Conservation (phyloP, 805 yeast genomes). For the Saccharomycopsis fermentans region DNA sequence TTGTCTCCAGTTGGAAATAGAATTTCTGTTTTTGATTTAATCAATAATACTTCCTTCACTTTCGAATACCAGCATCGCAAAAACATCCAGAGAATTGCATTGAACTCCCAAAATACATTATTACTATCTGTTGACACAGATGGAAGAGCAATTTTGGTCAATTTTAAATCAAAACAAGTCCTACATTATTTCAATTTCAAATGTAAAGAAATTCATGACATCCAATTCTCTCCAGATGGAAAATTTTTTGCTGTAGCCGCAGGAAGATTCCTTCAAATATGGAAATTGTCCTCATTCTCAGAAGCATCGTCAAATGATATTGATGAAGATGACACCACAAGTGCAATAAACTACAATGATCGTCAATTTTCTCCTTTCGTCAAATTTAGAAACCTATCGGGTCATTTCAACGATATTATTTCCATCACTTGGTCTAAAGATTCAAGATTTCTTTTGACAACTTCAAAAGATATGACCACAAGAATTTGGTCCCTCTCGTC, state of each 20-base stretch:
- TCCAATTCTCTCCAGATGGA: constrained; percentile 86
- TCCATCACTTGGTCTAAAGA: constrained; percentile 85
- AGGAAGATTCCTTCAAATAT: constrained; percentile 76
- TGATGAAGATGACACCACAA: constrained; percentile 17
- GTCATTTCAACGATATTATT: constrained; percentile 77
- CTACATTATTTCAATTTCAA: constrained; percentile 91
- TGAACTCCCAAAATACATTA: constrained; percentile 74
- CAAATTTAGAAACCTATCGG: constrained; percentile 81
- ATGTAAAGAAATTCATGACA: constrained; percentile 51
- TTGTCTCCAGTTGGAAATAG: constrained; percentile 93
- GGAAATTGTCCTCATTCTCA: constrained; percentile 67
- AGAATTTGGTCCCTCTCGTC: constrained; percentile 69
- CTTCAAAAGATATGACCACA: constrained; percentile 86
- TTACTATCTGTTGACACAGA: constrained; percentile 78
- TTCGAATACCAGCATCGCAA: constrained; percentile 89
- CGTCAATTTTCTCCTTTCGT: constrained; percentile 95
- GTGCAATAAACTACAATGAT: constrained; percentile 50
- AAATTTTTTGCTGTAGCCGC: constrained; percentile 75
- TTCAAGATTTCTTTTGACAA: constrained; percentile 75
- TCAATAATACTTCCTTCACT: constrained; percentile 78
- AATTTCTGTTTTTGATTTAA: constrained; percentile 77
- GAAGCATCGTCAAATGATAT: neutral
- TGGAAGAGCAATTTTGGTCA: constrained; percentile 88
- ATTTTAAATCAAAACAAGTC: constrained; percentile 72
- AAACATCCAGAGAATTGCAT: constrained; percentile 66